Conservation (phyloP, 2,329 filamentous ascomycete species). For the Hypoxylon sp. region DNA sequence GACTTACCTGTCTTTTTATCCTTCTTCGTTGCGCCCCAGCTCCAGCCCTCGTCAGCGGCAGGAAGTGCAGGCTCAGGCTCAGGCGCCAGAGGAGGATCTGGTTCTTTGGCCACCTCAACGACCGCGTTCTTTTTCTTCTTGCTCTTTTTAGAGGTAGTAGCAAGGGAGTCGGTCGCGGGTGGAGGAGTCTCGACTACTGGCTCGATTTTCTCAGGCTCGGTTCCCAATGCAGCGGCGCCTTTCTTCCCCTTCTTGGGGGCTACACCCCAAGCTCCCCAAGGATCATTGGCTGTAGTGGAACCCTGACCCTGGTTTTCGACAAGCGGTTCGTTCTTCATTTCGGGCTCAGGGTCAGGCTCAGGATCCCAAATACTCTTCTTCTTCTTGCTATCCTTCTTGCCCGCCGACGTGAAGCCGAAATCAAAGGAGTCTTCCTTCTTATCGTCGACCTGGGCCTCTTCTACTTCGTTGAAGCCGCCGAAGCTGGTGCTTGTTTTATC, state of each 20-base stretch:
- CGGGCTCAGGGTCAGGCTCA: constrained; percentile 50
- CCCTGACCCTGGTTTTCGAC: constrained; percentile 44
- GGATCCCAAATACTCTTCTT: constrained; percentile 55
- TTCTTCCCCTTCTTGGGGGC: constrained; percentile 58
- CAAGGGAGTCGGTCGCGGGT: constrained; percentile 43
- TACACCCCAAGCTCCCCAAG: constrained; percentile 54
- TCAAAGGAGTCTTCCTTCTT: constrained; percentile 50
- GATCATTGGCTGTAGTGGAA: constrained; percentile 47
- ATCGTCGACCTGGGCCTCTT: constrained; percentile 53
- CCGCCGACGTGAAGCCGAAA: constrained; percentile 44
- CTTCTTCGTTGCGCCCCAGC: constrained; percentile 50
- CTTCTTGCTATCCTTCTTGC: constrained; percentile 55
- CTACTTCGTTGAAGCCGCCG: constrained; percentile 57
- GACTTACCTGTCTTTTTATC: constrained; percentile 51
- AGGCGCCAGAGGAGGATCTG: constrained; percentile 32
- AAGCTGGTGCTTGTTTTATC: constrained; percentile 61
- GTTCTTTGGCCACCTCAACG: constrained; percentile 39
- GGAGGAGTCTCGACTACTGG: constrained; percentile 5
- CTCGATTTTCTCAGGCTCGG: constrained; percentile 41
- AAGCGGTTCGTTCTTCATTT: constrained; percentile 51
- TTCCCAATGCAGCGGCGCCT: constrained; percentile 43
- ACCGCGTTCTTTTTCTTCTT: constrained; percentile 57
- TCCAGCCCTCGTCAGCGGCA: constrained; percentile 42
- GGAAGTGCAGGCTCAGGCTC: constrained; percentile 43
- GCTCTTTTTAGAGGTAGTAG: constrained; percentile 50